Percentiles rank a stretch among this genome's conserved stretches.
phyloP scores from a whole-genome alignment of 371 early-diverging fungal species.

The Dinochytrium kinnereticum region DNA sequence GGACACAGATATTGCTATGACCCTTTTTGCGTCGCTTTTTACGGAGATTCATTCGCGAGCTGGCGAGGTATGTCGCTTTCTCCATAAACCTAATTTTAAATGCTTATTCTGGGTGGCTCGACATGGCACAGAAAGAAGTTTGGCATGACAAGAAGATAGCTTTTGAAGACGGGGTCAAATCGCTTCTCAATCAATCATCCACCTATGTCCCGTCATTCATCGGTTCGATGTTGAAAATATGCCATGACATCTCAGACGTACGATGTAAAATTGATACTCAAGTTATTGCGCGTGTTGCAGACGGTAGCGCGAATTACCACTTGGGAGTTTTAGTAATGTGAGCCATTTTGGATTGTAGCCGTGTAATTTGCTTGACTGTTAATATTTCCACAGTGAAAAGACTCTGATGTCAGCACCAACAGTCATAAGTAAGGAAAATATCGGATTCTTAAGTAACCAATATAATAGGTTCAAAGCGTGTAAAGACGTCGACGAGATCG shows the following conservation, averaged over 20 bases:
- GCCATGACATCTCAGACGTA: conserved; percentile 33
- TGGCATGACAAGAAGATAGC: neutral
- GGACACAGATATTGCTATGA: conserved; percentile 70
- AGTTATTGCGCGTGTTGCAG: conserved; percentile 33
- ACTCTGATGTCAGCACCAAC: neutral
- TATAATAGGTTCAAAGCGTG: conserved; percentile 1
- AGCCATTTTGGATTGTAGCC: neutral
- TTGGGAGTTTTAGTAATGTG: conserved; percentile 46
- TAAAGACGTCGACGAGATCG: conserved; percentile 48
- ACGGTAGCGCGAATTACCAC: conserved; percentile 41
- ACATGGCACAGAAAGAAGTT: neutral
- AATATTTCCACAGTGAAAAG: neutral
- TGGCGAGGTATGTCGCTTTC: neutral
- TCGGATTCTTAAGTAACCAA: neutral
- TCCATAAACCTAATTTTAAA: neutral
- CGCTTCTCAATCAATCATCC: conserved; percentile 39
- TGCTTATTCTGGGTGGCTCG: too few species aligned
- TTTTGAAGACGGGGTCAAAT: conserved; percentile 16
- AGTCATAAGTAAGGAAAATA: neutral
- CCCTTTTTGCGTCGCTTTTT: conserved; percentile 45
- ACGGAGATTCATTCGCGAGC: neutral
- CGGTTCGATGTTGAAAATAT: conserved; percentile 28
- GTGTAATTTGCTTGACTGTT: neutral
- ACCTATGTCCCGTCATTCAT: conserved; percentile 26
- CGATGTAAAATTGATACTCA: conserved; percentile 31